phyloP scores from a whole-genome alignment of 1,284 basidiomycete genomes.

The Ganoderma multipileum region DNA sequence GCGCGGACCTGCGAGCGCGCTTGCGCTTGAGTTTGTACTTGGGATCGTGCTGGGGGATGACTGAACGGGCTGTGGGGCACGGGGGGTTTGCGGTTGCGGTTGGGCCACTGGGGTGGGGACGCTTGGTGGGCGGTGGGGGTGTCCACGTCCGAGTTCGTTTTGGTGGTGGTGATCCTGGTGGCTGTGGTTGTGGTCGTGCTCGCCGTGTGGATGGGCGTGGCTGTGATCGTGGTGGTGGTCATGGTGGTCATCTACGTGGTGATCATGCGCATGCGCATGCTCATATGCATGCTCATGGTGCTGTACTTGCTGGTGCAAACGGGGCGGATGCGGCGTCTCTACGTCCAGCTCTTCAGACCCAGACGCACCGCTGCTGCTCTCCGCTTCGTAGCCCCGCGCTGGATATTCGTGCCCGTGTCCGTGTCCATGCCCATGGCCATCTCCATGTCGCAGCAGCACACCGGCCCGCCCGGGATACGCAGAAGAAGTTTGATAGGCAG shows the following conservation, averaged over 20 bases:
- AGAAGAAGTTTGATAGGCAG: conserved; percentile 39
- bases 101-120: conserved; percentile 15
- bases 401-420: neutral
- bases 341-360: conserved; percentile 16
- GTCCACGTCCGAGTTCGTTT: conserved; percentile 32
- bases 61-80: conserved; percentile 26
- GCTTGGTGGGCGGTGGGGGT: conserved; percentile 25
- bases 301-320: conserved; percentile 27
- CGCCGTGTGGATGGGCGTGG: conserved; percentile 16
- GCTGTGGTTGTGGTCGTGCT: neutral
- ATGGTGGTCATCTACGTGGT: conserved; percentile 21
- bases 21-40: neutral
- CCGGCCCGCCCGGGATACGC: conserved; percentile 31
- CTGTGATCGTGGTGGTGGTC: conserved; percentile 7
- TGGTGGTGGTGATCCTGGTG: conserved; percentile 7
- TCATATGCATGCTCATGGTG: neutral
- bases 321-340: conserved; percentile 25
- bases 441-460: conserved; percentile 17
- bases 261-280: conserved; percentile 10
- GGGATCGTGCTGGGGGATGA: conserved; percentile 19
- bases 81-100: conserved; percentile 24
- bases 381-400: conserved; percentile 17
- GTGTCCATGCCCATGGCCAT: neutral
- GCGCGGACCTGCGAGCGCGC: conserved; percentile 25
- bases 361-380: conserved; percentile 17